Percentiles rank a stretch among this genome's conserved stretches.
These are phyloP conservation scores for Termitomyces sp. DNA, from an alignment of 768 basidiomycete species.

Conservation along the genomic window DNA sequence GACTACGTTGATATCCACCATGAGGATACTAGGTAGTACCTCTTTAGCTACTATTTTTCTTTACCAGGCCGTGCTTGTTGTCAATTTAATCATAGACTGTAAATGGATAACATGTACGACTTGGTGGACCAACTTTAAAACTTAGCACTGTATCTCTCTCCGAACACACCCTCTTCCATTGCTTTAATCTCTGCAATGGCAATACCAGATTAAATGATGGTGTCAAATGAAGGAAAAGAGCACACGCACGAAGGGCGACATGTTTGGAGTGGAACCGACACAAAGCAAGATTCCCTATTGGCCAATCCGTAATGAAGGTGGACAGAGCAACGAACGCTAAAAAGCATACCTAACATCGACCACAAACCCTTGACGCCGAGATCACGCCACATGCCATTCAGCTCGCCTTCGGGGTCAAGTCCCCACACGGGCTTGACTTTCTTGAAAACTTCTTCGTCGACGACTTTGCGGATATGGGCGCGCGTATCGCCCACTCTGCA, in stretches of 20 bases:
- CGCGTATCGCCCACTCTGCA: constrained; percentile 39
- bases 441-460: constrained; percentile 36
- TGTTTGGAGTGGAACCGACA: constrained; percentile 60
- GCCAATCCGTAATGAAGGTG: background rate
- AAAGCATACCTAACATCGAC: constrained; percentile 48
- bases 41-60: background rate
- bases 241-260: constrained; percentile 52
- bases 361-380: constrained; percentile 47
- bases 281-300: constrained; percentile 45
- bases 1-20: background rate
- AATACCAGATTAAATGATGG: background rate
- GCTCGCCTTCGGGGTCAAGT: constrained; percentile 57
- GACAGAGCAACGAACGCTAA: background rate
- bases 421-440: constrained; percentile 55
- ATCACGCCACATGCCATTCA: constrained; percentile 43
- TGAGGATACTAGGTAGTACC: background rate
- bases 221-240: background rate
- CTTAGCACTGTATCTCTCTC: constrained; percentile 11
- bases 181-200: constrained; percentile 14
- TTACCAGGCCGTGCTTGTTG: background rate
- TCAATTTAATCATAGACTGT: background rate
- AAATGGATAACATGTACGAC: background rate
- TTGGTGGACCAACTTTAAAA: background rate
- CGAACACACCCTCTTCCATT: constrained; percentile 15
- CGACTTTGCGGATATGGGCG: constrained; percentile 31